A percentile compares a stretch with the other conserved stretches of the same genome.
These are phyloP conservation scores for Kodamaea anthophila DNA, from an alignment of 1,139 yeast species.

Conservation along the genomic window DNA sequence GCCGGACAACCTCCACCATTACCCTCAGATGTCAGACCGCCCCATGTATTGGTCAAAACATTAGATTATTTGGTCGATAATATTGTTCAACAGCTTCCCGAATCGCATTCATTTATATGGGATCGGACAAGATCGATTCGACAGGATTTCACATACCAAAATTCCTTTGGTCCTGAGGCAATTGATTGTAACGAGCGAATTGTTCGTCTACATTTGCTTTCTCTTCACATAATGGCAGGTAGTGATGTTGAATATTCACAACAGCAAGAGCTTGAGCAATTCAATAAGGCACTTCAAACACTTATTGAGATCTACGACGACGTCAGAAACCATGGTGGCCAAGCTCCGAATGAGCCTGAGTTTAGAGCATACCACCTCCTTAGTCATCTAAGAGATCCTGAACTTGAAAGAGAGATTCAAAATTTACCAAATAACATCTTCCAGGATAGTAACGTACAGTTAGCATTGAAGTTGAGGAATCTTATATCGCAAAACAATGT, in stretches of 20 bases:
- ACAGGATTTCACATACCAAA: slow-evolving; percentile 95
- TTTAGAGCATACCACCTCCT: slow-evolving; percentile 83
- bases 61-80: slow-evolving; percentile 64
- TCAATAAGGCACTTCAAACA: slow-evolving; percentile 87
- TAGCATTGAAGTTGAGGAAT: slow-evolving; percentile 65
- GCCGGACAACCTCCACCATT: slow-evolving; percentile 98
- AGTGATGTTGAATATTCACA: slow-evolving; percentile 74
- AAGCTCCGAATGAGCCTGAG: slow-evolving; percentile 83
- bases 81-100: slow-evolving; percentile 64
- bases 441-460: slow-evolving; percentile 53
- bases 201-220: slow-evolving; percentile 79
- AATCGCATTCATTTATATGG: slow-evolving; percentile 91
- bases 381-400: slow-evolving; percentile 80
- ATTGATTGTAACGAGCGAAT: slow-evolving; percentile 89
- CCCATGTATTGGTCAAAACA: slow-evolving; percentile 60
- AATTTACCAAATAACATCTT: slow-evolving; percentile 55
- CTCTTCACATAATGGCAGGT: slow-evolving; percentile 83
- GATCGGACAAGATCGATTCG: slow-evolving; percentile 97
- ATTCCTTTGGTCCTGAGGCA: slow-evolving; percentile 90
- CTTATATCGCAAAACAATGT: slow-evolving; percentile 60
- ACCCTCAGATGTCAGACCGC: slow-evolving; percentile 97
- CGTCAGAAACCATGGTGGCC: slow-evolving; percentile 62
- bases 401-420: slow-evolving; percentile 72
- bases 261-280: slow-evolving; percentile 93
- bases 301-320: slow-evolving; percentile 83